These are phyloP conservation scores for Tetrastigma voinierianum DNA, from an alignment of 164 flowering plant genomes.

Conservation along the genomic window DNA sequence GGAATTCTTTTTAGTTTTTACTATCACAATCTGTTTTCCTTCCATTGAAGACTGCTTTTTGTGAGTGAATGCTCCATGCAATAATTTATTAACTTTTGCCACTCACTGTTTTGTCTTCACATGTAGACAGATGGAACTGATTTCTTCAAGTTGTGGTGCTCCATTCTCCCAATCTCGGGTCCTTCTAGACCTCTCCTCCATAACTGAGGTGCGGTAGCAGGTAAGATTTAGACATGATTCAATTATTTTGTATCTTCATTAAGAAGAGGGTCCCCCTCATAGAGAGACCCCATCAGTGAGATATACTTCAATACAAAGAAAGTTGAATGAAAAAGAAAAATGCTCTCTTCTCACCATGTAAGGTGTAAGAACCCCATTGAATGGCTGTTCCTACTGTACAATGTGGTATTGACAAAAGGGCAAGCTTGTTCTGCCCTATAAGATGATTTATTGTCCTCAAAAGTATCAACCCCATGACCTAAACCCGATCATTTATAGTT, in stretches of 20 bases:
- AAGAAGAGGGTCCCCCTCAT: neutral
- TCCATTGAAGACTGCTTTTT: too few species aligned
- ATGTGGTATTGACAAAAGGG: conserved; percentile 5
- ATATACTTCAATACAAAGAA: neutral
- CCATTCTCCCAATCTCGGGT: neutral
- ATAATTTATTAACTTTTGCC: conserved; percentile 5
- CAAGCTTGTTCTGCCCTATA: neutral
- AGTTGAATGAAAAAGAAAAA: neutral
- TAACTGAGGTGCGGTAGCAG: conserved; percentile 1
- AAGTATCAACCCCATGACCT: neutral
- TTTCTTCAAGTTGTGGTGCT: neutral
- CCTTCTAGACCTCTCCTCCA: conserved; percentile 16
- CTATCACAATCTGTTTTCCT: too few species aligned
- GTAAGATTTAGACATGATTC: conserved; percentile 1
- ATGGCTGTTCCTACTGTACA: conserved; percentile 3
- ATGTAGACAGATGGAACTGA: conserved; percentile 15
- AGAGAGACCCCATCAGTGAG: neutral
- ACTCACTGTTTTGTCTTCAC: conserved; percentile 4
- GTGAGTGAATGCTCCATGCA: too few species aligned
- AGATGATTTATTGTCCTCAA: neutral
- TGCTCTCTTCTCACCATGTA: neutral
- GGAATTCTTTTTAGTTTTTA: too few species aligned
- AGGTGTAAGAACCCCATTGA: conserved; percentile 4
- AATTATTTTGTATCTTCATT: conserved; percentile 5
- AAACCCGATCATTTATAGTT: neutral